These are phyloP conservation scores for Leccinum pellstonianum DNA, from an alignment of 768 basidiomycete species.

Conservation along the genomic window DNA sequence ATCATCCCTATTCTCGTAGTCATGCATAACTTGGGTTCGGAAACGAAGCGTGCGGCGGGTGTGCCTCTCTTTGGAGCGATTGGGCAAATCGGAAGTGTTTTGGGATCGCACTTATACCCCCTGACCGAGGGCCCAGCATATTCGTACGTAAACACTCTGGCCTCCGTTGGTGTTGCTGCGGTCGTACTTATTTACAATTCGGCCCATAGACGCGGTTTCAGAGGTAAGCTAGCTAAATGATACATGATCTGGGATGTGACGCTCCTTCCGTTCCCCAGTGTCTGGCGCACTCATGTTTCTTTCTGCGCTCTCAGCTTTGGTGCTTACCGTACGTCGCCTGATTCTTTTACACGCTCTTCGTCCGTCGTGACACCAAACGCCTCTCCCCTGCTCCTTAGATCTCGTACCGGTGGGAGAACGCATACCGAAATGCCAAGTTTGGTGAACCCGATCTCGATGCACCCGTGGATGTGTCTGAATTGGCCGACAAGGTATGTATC, in stretches of 20 bases:
- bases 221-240: slow-evolving; percentile 4
- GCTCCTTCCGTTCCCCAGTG: not conserved
- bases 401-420: slow-evolving; percentile 64
- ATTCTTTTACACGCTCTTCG: not conserved
- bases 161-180: not conserved
- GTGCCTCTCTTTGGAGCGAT: slow-evolving; percentile 42
- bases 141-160: slow-evolving; percentile 24
- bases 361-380: not conserved
- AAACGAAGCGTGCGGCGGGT: slow-evolving; percentile 44
- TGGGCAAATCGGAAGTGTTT: slow-evolving; percentile 40
- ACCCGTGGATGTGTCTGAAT: slow-evolving; percentile 59
- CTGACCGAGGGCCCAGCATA: slow-evolving; percentile 40
- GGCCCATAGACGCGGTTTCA: slow-evolving; percentile 17
- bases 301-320: slow-evolving; percentile 17
- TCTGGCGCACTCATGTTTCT: slow-evolving; percentile 25
- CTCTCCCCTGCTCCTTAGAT: slow-evolving; percentile 35
- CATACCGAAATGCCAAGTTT: slow-evolving; percentile 48
- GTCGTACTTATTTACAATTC: not conserved
- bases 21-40: slow-evolving; percentile 42
- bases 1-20: slow-evolving; percentile 26
- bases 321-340: slow-evolving; percentile 19
- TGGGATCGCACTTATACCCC: slow-evolving; percentile 44
- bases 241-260: not conserved
- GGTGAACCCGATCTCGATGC: slow-evolving; percentile 47
- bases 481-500: slow-evolving; percentile 51